A percentile compares a stretch with the other conserved stretches of the same genome.
Conservation (phyloP, 139 green algal species). For the Zygnema circumcarinatum region DNA sequence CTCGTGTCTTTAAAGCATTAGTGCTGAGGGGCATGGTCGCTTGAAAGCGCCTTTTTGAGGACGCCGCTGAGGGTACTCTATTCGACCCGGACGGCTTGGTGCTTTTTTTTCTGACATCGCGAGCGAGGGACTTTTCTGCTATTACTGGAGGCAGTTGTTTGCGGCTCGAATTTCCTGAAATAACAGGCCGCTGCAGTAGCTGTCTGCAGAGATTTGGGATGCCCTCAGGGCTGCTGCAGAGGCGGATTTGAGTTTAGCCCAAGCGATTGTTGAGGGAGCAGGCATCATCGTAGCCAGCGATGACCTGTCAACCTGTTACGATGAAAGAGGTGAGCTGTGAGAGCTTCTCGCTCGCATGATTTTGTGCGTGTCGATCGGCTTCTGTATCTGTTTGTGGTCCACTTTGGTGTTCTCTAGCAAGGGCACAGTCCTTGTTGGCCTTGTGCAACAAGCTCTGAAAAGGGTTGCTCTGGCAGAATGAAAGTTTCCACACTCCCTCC, state of each 20-base stretch:
- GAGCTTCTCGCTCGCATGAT: no score
- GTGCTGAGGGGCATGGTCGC: no score
- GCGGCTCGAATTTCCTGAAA: neutral
- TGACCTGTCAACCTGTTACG: slow-evolving; percentile 85
- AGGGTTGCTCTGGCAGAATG: neutral
- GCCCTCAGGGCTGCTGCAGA: slow-evolving; percentile 73
- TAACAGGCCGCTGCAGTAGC: neutral
- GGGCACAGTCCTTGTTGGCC: neutral
- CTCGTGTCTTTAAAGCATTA: slow-evolving; percentile 45
- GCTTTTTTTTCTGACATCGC: neutral
- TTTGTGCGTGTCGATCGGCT: neutral
- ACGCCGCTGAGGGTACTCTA: no score
- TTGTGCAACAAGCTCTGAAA: neutral
- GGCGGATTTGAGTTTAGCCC: slow-evolving; percentile 69
- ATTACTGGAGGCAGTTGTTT: neutral
- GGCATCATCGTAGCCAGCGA: slow-evolving; percentile 78
- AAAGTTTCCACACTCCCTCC: no score
- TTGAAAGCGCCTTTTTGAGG: no score
- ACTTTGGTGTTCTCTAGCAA: neutral
- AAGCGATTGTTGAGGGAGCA: slow-evolving; percentile 77
- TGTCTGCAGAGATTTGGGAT: slow-evolving; percentile 83
- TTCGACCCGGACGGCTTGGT: neutral
- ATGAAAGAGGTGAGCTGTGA: slow-evolving; percentile 72
- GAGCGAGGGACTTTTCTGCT: neutral
- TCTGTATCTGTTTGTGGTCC: neutral